Evolutionary conservation across 192 early-diverging fungal genomes (phyloP), one percentile per base, ranked within the genome.

Genomic region (Podila clonocystis): DNA sequence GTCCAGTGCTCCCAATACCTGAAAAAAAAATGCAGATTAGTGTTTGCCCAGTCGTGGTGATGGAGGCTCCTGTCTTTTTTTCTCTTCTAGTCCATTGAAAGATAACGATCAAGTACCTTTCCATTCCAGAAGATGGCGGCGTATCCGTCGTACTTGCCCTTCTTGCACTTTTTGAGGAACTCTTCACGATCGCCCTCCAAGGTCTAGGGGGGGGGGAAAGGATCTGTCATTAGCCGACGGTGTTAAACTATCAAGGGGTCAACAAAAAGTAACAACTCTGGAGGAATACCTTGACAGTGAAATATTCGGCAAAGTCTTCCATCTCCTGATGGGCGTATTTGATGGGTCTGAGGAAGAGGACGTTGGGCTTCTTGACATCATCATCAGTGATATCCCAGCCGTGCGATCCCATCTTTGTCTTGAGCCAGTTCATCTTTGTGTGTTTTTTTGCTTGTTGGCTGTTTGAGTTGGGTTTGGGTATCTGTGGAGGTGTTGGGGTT

Each of bases 381-480:
- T 72, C 76, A 19, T 79, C 76, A 20, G 34, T 79, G 11, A 79
- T 59, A 26, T 79, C 76, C 76, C 76, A 79, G 26, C 76, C 76
- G 22, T 79, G 76, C 24, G 76, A 72, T 31, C 76, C 76, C 76
- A 79, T 79, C 70, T 79, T 79, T 63, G 76, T 58, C 66, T 79
- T 79, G 76, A 79, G 69, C 76, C 76, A 79, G 65, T 79, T 79
- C 76, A 79, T 79, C 13, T 4, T 72, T 8, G 50, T 33, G 8
- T 48, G 38, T 31, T 28, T 61, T 61, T 1, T 34, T 19, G n/a
- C 34, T 58, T 22, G 60, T 36, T 36, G 29, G 50, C 3, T 13
- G 50, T 0, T 57, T 55, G 45, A 12, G 69, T 28, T n/a, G 9
- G 36, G 29, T 8, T 31, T 26, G 20, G 45, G 62, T 41, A 24